Base-by-base conservation (phyloP, 371 early-diverging fungal genomes). In the Rhizopus stolonifer region DNA sequence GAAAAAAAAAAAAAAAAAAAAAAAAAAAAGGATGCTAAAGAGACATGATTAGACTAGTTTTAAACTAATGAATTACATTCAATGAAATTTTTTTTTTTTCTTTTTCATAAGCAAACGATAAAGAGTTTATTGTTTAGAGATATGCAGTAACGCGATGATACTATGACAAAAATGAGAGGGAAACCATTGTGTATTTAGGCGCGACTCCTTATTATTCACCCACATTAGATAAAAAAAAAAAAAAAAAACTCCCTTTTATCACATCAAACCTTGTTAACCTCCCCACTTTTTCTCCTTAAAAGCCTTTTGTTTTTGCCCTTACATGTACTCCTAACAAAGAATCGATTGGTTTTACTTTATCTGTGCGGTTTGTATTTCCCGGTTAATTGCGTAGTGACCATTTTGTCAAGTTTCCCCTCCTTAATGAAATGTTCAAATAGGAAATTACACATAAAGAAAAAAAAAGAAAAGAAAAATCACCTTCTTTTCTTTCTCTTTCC, bases 291-390 rank as follows among this genome's bases (percentile, higher is more conserved):
- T 42, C 42, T 42, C 42, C 42, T 21, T 42, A 42, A 42, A 38
- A 39, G 31, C 24, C 38, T 42, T 42, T 51, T 51, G 36, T 49
- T 33, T 38, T 38, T 18, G 50, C 38, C 50, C 50, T 49, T 42
- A 21, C 43, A 19, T 45, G 15, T 13, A 15, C 42, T 42, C 42
- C 42, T 42, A 42, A 42, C 21, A 21, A 42, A 42, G 10, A 19
- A 17, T 42, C n/a, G 15, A n/a, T 36, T 36, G 9, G 17, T 21
- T 42, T 42, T 42, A n/a, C 13, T 42, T 42, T 21, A 42, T 42
- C 42, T 42, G 42, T 42, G 42, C 42, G 42, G 42, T 42, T 42
- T 18, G 42, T 22, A 10, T 5, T 42, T 21, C 21, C 21, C 21
- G 42, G 42, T 42, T 21, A 18, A 42, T 42, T 42, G 8, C 18